Conservation (phyloP, 129 eudicot species). For the Tanacetum coccineum region DNA sequence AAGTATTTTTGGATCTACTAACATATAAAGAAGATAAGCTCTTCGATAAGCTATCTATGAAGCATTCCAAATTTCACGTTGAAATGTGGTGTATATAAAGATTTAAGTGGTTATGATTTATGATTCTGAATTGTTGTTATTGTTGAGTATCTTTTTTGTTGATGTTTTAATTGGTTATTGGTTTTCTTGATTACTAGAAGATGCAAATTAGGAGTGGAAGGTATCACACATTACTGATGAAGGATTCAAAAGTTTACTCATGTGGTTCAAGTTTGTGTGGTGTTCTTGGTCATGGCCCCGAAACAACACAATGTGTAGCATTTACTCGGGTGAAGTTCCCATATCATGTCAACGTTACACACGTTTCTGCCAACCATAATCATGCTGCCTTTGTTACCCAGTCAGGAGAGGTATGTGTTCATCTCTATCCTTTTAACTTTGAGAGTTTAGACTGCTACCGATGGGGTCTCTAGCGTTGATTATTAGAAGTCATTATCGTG, state of each 20-base stretch:
- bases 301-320: conserved; percentile 70
- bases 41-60: too few relatives aligned
- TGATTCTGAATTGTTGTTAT: too few relatives aligned
- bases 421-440: not conserved
- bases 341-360: conserved; percentile 43
- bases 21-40: too few relatives aligned
- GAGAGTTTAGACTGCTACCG: not conserved
- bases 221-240: conserved; percentile 82
- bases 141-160: too few relatives aligned
- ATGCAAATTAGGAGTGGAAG: conserved; percentile 95
- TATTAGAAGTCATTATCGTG: not conserved
- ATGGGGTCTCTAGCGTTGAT: not conserved
- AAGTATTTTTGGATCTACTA: too few relatives aligned
- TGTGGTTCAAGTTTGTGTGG: conserved; percentile 97
- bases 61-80: too few relatives aligned
- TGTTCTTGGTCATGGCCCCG: conserved; percentile 99
- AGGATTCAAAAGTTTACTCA: conserved; percentile 67
- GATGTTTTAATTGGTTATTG: not conserved
- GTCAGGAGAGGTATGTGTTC: conserved; percentile 70
- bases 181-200: conserved; percentile 36
- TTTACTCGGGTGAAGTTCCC: conserved; percentile 74
- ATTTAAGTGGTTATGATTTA: too few relatives aligned
- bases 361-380: conserved; percentile 90
- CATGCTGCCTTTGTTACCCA: conserved; percentile 87
- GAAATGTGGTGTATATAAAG: too few relatives aligned